These are phyloP conservation scores for Aeminium ludgeri DNA, from an alignment of 495 filamentous ascomycete species.

Conservation along the genomic window DNA sequence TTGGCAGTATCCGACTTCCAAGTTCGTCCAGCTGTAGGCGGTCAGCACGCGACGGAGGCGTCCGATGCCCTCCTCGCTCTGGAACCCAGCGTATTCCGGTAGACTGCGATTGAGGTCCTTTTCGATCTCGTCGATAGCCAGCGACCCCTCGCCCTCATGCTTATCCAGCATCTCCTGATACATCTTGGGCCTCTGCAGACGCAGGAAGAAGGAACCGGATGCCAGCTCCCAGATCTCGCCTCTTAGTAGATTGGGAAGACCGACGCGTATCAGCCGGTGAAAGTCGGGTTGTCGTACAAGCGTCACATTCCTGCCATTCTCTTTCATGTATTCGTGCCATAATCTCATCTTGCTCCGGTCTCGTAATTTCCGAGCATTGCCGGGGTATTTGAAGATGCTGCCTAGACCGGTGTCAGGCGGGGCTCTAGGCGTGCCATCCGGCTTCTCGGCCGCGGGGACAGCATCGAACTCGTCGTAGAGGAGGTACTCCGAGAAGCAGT, in stretches of 20 bases:
- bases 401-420: conserved; percentile 85
- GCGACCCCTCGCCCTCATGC: conserved; percentile 62
- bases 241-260: conserved; percentile 77
- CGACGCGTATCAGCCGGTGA: conserved; percentile 90
- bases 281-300: conserved; percentile 90
- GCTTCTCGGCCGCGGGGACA: conserved; percentile 14
- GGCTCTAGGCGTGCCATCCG: conserved; percentile 32
- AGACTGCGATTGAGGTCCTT: conserved; percentile 93
- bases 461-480: conserved; percentile 33
- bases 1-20: conserved; percentile 93
- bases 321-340: conserved; percentile 86
- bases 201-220: conserved; percentile 74
- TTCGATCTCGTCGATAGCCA: conserved; percentile 97
- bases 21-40: conserved; percentile 91
- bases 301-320: conserved; percentile 87
- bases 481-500: conserved; percentile 89
- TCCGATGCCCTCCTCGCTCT: conserved; percentile 88
- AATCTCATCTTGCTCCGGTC: conserved; percentile 94
- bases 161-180: conserved; percentile 72
- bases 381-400: conserved; percentile 85
- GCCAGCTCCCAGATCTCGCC: conserved; percentile 94
- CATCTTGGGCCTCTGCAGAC: conserved; percentile 67
- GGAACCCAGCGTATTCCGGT: conserved; percentile 92
- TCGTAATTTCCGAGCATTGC: conserved; percentile 84
- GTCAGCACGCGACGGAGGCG: conserved; percentile 77